Evolutionary conservation across 257 asterid species (phyloP), one percentile per base, ranked within the genome.

Genomic region (Coffea canephora): DNA sequence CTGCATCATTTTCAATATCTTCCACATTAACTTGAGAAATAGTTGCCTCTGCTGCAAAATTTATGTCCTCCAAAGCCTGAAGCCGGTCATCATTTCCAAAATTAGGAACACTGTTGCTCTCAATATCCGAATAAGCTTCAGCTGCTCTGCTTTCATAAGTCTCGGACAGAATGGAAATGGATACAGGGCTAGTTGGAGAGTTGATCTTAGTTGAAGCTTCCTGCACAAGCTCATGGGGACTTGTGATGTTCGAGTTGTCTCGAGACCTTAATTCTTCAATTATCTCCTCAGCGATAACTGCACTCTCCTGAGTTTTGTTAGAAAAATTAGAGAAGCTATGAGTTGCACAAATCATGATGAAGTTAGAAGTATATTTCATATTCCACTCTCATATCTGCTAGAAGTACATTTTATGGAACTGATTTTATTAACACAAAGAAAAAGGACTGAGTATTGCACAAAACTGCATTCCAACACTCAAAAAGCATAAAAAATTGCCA

Each of bases 121-220:
- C 78, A 48, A 70, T 45, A 74, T 78, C 84, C 36, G 79, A 81
- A 69, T 55, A 73, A 76, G 82, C 80, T 74, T 80, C 78, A 69
- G 71, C 79, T 65, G 64, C 79, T 78, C 73, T 84, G 79, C 73
- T 46, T 71, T 82, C 94, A 62, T 82, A 84, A 77, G 80, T 87
- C 76, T 73, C 83, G 31, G 87, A 81, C 7, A 83, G 87, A 74
- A 85, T 45, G 71, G 88, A 85, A 84, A 79, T 76, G 71, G 85
- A 85, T 64, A 89, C 83, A 13, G 89, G 92, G 89, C 84, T 89
- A 31, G 83, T 79, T 25, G 93, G 91, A 74, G 93, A 82, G 85
- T 78, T 83, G 78, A 71, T 21, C 57, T 80, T 79, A 62, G 82
- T 77, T 31, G 82, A 70, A 78, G 74, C 70, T 83, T 85, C 87